A percentile compares a stretch with the other conserved stretches of the same genome.
phyloP scores from a whole-genome alignment of 1,139 yeast species.

The Suhomyces wounanorum region DNA sequence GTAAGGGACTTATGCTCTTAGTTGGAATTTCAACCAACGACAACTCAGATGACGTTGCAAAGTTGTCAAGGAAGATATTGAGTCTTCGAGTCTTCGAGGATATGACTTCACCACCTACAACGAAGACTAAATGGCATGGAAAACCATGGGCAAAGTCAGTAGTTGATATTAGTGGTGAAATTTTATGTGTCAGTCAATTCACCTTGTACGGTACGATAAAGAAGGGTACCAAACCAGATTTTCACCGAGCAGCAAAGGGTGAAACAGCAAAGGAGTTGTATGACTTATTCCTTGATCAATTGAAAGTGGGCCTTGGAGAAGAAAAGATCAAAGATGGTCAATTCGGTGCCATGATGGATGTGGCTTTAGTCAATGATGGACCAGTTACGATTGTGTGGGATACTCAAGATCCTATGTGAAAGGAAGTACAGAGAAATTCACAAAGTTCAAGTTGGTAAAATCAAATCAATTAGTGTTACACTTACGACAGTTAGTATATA shows the following conservation, averaged over 20 bases:
- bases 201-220: constrained; percentile 81
- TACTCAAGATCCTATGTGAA: constrained; percentile 34
- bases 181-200: constrained; percentile 75
- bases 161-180: constrained; percentile 50
- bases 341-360: constrained; percentile 98
- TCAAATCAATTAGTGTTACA: not conserved
- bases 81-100: constrained; percentile 75
- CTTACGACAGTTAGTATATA: no score
- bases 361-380: constrained; percentile 79
- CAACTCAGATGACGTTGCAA: constrained; percentile 68
- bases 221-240: constrained; percentile 93
- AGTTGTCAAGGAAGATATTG: constrained; percentile 66
- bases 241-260: constrained; percentile 86
- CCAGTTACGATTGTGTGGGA: constrained; percentile 78
- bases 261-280: constrained; percentile 69
- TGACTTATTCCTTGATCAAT: constrained; percentile 54
- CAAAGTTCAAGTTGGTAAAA: not conserved
- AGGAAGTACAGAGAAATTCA: not conserved
- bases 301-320: constrained; percentile 57
- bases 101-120: constrained; percentile 30
- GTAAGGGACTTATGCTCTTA: constrained; percentile 72
- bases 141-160: constrained; percentile 50
- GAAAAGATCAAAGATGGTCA: constrained; percentile 78
- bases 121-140: constrained; percentile 59
- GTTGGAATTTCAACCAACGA: constrained; percentile 85